These are phyloP conservation scores for Celoporthe dispersa DNA, from an alignment of 2,329 filamentous ascomycete genomes.

Conservation along the genomic window DNA sequence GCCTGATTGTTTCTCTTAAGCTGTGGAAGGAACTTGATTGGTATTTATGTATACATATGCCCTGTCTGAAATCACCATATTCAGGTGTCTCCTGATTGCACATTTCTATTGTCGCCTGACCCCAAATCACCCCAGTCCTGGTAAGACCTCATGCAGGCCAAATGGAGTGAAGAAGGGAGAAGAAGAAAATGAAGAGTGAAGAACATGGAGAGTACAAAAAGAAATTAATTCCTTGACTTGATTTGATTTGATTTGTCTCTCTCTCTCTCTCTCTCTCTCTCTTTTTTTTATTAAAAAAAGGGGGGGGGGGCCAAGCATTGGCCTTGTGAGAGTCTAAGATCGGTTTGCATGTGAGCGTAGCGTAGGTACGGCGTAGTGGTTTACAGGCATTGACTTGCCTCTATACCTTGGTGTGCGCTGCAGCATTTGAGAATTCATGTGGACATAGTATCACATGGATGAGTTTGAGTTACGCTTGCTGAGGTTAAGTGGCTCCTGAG, in stretches of 20 bases:
- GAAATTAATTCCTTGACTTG: not conserved
- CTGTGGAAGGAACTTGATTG: not conserved
- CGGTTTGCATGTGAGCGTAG: no score
- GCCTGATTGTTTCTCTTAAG: not conserved
- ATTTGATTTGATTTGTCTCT: no score
- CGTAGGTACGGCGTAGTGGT: no score
- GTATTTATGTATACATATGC: not conserved
- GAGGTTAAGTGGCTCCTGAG: not conserved
- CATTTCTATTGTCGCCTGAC: not conserved
- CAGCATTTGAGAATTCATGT: not conserved
- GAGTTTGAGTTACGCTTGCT: not conserved
- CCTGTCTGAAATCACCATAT: not conserved
- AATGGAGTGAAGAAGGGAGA: not conserved
- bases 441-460: not conserved
- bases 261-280: no score
- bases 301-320: no score
- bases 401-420: not conserved
- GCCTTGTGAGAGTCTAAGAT: no score
- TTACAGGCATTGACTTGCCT: no score
- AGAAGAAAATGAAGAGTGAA: not conserved
- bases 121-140: not conserved
- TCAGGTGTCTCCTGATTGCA: not conserved
- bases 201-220: not conserved
- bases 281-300: no score
- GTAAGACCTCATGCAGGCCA: not conserved